Conservation (phyloP, 257 asterid genomes). For the Fraxinus cuspidata region DNA sequence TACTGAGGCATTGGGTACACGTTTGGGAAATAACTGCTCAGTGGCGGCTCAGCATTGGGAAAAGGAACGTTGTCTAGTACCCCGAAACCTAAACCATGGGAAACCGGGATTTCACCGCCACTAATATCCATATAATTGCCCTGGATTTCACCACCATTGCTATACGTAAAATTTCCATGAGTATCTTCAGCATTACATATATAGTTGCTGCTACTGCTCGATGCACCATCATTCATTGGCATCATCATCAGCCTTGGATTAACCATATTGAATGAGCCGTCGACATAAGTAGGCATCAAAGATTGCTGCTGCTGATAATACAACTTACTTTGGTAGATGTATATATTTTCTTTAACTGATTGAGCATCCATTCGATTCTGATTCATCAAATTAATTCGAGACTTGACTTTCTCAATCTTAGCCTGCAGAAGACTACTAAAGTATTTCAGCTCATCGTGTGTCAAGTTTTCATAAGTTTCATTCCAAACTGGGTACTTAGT, state of each 20-base stretch:
- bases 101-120: neutral
- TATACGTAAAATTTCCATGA: neutral
- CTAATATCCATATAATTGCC: neutral
- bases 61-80: neutral
- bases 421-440: neutral
- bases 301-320: neutral
- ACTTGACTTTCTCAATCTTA: neutral
- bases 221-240: neutral
- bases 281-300: neutral
- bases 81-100: neutral
- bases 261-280: neutral
- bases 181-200: neutral
- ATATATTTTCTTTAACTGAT: neutral
- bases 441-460: neutral
- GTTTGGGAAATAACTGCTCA: neutral
- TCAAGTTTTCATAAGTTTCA: neutral
- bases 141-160: neutral
- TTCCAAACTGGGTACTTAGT: conserved; percentile 15
- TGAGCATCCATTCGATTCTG: neutral
- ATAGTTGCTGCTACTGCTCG: neutral
- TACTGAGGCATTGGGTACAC: neutral
- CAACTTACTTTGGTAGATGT: neutral
- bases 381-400: conserved; percentile 8
- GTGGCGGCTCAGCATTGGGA: neutral
- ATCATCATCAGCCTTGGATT: neutral